phyloP scores from a whole-genome alignment of 2,329 filamentous ascomycete genomes.

The Trichoderma asperellum region DNA sequence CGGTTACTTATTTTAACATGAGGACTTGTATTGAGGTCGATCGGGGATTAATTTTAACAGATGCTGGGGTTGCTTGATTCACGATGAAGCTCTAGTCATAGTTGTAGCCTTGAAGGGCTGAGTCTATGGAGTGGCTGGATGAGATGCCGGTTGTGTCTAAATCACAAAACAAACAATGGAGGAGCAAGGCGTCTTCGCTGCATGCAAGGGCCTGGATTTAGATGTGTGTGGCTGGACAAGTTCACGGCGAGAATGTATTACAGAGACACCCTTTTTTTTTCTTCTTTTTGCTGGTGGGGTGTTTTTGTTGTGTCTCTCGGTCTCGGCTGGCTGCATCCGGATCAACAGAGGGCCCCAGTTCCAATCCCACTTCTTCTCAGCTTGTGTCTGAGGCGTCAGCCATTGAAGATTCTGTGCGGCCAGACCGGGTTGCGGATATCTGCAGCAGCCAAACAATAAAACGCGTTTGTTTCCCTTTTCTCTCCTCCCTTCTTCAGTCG shows the following conservation, averaged over 20 bases:
- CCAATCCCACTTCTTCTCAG: background rate
- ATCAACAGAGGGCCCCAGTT: slow-evolving; percentile 15
- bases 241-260: background rate
- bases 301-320: background rate
- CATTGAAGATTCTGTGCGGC: slow-evolving; percentile 13
- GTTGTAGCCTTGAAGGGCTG: background rate
- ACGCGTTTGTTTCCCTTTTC: background rate
- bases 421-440: background rate
- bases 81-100: background rate
- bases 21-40: no score
- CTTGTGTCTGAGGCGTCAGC: background rate
- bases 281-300: background rate
- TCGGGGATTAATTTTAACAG: background rate
- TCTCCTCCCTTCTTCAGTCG: background rate
- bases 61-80: background rate
- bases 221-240: background rate
- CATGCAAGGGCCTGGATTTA: background rate
- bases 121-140: background rate
- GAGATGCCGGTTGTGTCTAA: background rate
- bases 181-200: background rate
- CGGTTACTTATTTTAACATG: background rate
- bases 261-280: background rate
- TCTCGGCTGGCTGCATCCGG: slow-evolving; percentile 19
- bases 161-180: background rate
- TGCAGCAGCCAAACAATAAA: background rate